Base-by-base conservation (phyloP, 352 stramenopile species). In the Pythium myriotylum region DNA sequence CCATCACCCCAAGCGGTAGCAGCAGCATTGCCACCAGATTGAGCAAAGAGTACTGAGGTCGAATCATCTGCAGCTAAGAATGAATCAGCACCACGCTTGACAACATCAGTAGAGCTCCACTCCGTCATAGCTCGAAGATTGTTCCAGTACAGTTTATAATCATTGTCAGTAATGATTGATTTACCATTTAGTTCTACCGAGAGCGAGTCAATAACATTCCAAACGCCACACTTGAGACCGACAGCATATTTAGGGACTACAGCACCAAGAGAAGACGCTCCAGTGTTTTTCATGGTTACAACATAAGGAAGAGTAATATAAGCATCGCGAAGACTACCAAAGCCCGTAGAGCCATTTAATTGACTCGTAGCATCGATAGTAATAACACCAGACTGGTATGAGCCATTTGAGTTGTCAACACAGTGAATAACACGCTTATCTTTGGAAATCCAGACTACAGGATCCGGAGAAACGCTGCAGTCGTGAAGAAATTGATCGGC, bases 201-300 rank as follows among this genome's bases (percentile, higher is more conserved):
- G 9, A 73, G 20, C 17, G 22, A 45, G 65, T 65, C 54, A 24
- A 73, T 55, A 27, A 73, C 55, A 42, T 73, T 73, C 65, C 65
- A 73, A 32, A 73, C 55, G 23, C 65, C 65, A 35, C 48, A 41
- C 49, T 73, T 73, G 29, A 69, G 48, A 46, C 37, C 43, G 56
- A 33, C 35, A 50, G 32, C 52, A 45, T 59, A 73, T 33, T 53
- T 60, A 55, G 58, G 54, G 6, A 68, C 7, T 26, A n/a, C 8
- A 58, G 41, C 59, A 46, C 2, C 27, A 19, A 69, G 26, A 48
- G 53, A 43, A 23, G 7, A 8, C 43, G 43, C n/a, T 26, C 59
- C 50, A 48, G 50, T 65, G 33, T 73, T 73, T 20, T 50, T 52
- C 20, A 45, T 13, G n/a, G 65, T 65, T 20, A 73, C 40, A 23